Conservation (phyloP, 2,329 filamentous ascomycete genomes). For the Monosporascus sp. region DNA sequence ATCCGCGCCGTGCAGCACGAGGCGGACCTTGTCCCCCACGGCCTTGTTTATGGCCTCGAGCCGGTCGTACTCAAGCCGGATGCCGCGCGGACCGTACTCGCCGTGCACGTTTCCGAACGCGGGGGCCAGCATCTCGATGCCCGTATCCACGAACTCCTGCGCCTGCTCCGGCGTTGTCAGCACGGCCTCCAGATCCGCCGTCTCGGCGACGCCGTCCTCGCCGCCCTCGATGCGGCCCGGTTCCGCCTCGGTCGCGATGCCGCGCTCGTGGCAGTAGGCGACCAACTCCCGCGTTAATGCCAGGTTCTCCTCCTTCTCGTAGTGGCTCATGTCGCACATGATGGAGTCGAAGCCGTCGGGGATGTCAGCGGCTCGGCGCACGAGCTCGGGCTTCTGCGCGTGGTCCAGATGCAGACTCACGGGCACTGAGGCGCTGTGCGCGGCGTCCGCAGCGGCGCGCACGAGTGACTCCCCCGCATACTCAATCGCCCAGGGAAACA, state of each 20-base stretch:
- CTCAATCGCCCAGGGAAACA: slow-evolving; percentile 69
- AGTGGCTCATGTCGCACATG: slow-evolving; percentile 73
- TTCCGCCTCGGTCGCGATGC: slow-evolving; percentile 66
- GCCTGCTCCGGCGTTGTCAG: slow-evolving; percentile 61
- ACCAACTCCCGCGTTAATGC: slow-evolving; percentile 58
- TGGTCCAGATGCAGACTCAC: slow-evolving; percentile 63
- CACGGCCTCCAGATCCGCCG: slow-evolving; percentile 34
- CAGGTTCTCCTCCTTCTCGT: slow-evolving; percentile 66
- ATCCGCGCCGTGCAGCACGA: slow-evolving; percentile 45
- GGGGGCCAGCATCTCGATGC: slow-evolving; percentile 63
- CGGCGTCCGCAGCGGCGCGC: slow-evolving; percentile 50
- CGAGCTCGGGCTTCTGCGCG: slow-evolving; percentile 58
- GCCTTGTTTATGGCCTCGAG: slow-evolving; percentile 31
- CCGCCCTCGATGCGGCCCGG: slow-evolving; percentile 62
- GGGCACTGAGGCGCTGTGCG: slow-evolving; percentile 52
- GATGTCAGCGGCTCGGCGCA: slow-evolving; percentile 55
- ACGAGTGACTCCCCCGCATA: slow-evolving; percentile 56
- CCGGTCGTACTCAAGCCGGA: slow-evolving; percentile 31
- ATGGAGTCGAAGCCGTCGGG: slow-evolving; percentile 60
- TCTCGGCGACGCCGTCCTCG: slow-evolving; percentile 63
- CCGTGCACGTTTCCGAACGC: slow-evolving; percentile 68
- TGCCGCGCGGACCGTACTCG: slow-evolving; percentile 50
- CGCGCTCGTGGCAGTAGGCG: slow-evolving; percentile 56
- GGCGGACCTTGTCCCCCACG: slow-evolving; percentile 39
- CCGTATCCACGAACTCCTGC: slow-evolving; percentile 58